Evolutionary conservation across 83 land plant genomes (phyloP), one percentile per base, ranked within the genome.

Genomic region (Larix sibirica): DNA sequence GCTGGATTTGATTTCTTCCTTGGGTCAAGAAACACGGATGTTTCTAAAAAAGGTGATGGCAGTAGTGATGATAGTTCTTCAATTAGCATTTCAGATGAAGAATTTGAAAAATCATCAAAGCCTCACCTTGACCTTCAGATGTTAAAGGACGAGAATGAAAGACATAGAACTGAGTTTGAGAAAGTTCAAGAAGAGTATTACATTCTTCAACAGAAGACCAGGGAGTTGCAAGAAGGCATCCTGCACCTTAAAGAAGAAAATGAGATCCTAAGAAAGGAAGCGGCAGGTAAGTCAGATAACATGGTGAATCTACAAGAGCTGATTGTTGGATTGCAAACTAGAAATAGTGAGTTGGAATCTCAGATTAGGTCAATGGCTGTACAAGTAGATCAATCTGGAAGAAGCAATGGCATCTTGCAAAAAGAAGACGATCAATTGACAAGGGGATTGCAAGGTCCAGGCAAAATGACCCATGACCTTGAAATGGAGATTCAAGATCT

Each of bases 1-100:
- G 88, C 91, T 62, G 92, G 92, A 13, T 92, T 92, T 81, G 92
- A 92, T 66, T 56, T 90, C 69, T 90, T 92, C 59, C 91, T 90
- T 31, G 92, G 92, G 18, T 88, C 81, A 63, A 67, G 90, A 68
- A 56, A 79, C 74, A 65, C 50, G 69, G 61, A 81, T 62, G 74
- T 63, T 50, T 87, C 90, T 60, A 13, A 85, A 47, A 18, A 75
- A 42, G 28, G 71, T 74, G 14, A 21, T 68, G 56, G 4, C 74
- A 84, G 83, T 61, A 9, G 28, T 69, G 88, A 89, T 20, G 38
- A 23, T 56, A 28, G 28, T 60, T 26, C 36, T 66, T n/a, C 38
- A 44, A n/a, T 42, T 1, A 21, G 58, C 40, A 60, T 42, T 5
- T 40, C 23, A 63, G 31, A 77, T n/a, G 62, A 62, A 26, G 65